A percentile compares a stretch with the other conserved stretches of the same genome.
These are phyloP conservation scores for Agaricus sinodeliciosus DNA, from an alignment of 768 basidiomycete species.

Conservation along the genomic window DNA sequence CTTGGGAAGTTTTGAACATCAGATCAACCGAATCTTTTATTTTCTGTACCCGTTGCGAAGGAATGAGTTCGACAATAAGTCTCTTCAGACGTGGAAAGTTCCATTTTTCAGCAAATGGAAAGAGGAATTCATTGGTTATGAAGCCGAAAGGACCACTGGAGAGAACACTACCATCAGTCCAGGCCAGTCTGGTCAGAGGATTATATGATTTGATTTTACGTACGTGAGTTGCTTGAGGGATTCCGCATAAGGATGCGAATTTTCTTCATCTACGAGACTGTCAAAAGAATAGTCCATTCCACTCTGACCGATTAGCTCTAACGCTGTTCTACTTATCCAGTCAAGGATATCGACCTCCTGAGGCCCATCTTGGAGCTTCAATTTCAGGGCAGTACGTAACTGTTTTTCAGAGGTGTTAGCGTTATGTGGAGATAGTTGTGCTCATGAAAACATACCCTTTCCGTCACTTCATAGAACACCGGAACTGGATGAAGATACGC, in stretches of 20 bases:
- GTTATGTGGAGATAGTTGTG: neutral
- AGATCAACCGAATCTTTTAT: conserved; percentile 23
- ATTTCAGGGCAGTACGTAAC: conserved; percentile 19
- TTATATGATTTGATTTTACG: conserved; percentile 5
- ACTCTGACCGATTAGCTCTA: conserved; percentile 45
- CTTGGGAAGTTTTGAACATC: conserved; percentile 25
- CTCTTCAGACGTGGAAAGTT: conserved; percentile 26
- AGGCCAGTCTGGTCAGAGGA: neutral
- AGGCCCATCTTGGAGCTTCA: conserved; percentile 23
- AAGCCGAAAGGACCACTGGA: conserved; percentile 5
- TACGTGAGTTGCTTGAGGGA: conserved; percentile 22
- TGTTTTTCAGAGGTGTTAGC: conserved; percentile 16
- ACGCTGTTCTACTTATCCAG: conserved; percentile 37
- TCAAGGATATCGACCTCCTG: conserved; percentile 27
- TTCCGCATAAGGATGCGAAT: conserved; percentile 12
- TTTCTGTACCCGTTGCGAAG: conserved; percentile 20
- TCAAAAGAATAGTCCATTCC: conserved; percentile 43
- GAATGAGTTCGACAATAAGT: conserved; percentile 27
- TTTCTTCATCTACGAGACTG: conserved; percentile 24
- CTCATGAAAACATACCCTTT: conserved; percentile 17
- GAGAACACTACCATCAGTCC: neutral
- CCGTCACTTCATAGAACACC: conserved; percentile 25
- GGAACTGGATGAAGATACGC: conserved; percentile 20
- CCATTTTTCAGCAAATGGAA: conserved; percentile 2
- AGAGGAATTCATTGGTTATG: neutral